Percentiles rank a stretch among this genome's conserved stretches.
Conservation (phyloP, 805 yeast genomes). For the Wickerhamia fluorescens region DNA sequence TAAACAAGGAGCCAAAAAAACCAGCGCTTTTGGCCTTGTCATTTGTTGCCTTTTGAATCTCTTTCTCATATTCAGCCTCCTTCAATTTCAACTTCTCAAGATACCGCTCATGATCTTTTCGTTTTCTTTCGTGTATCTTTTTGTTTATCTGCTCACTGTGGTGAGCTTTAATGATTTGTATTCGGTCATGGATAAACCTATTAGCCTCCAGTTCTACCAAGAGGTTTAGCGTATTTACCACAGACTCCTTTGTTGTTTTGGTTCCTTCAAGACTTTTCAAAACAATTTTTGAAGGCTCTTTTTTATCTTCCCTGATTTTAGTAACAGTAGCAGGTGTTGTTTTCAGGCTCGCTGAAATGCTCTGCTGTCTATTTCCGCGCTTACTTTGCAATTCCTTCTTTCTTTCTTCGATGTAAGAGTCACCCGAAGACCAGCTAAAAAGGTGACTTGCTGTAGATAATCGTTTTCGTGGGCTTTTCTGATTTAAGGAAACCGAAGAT, state of each 20-base stretch:
- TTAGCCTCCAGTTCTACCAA: slow-evolving; percentile 31
- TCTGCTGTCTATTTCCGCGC: background rate
- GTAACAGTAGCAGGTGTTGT: too few relatives aligned
- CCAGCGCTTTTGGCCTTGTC: slow-evolving; percentile 17
- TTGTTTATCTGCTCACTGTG: slow-evolving; percentile 31
- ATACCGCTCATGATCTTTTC: slow-evolving; percentile 32
- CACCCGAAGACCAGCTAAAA: slow-evolving; percentile 39
- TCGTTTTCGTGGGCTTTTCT: slow-evolving; percentile 4
- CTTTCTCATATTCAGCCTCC: slow-evolving; percentile 33
- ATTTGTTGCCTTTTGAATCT: slow-evolving; percentile 19
- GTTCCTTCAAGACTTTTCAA: too few relatives aligned
- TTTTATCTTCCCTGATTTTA: too few relatives aligned
- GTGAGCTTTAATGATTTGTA: slow-evolving; percentile 30
- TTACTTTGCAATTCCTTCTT: slow-evolving; percentile 14
- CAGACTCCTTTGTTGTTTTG: slow-evolving; percentile 12
- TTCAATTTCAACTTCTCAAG: slow-evolving; percentile 26
- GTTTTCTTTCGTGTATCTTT: slow-evolving; percentile 31
- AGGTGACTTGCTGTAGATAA: slow-evolving; percentile 22
- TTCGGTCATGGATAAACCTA: slow-evolving; percentile 31
- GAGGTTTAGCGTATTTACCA: slow-evolving; percentile 19
- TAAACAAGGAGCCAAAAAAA: slow-evolving; percentile 27
- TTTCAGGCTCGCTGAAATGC: too few relatives aligned
- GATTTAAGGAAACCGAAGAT: slow-evolving; percentile 1
- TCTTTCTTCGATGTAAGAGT: slow-evolving; percentile 28
- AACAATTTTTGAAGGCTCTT: too few relatives aligned